Conservation (phyloP, 202 grass and related monocot species). For the Brachypodium distachyon region DNA sequence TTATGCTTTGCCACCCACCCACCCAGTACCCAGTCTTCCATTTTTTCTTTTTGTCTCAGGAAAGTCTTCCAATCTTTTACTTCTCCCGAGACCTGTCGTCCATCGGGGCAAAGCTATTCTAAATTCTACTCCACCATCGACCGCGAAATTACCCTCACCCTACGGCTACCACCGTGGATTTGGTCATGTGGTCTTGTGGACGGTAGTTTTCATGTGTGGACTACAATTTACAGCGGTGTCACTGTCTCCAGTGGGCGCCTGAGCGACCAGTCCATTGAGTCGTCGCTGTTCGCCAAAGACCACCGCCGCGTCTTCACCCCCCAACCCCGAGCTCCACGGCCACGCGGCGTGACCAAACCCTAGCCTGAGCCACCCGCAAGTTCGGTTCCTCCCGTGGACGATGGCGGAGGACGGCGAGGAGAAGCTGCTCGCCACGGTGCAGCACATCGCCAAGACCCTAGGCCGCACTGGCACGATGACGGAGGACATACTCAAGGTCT, state of each 20-base stretch:
- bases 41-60: no score
- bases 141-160: not conserved
- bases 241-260: no score
- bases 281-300: conserved; percentile 8
- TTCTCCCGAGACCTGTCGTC: not conserved
- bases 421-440: conserved; percentile 81
- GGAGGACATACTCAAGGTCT: conserved; percentile 84
- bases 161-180: no score
- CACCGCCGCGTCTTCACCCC: not conserved
- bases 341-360: conserved; percentile 8
- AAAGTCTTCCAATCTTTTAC: not conserved
- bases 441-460: conserved; percentile 77
- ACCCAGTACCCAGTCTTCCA: not conserved
- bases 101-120: not conserved
- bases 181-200: no score
- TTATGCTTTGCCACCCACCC: not conserved
- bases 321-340: not conserved
- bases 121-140: no score
- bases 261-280: no score
- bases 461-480: conserved; percentile 76
- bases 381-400: not conserved
- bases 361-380: not conserved
- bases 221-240: not conserved
- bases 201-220: no score
- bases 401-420: conserved; percentile 85